Base-by-base conservation (phyloP, 2,329 filamentous ascomycete genomes). In the Hymenoscyphus occultus region DNA sequence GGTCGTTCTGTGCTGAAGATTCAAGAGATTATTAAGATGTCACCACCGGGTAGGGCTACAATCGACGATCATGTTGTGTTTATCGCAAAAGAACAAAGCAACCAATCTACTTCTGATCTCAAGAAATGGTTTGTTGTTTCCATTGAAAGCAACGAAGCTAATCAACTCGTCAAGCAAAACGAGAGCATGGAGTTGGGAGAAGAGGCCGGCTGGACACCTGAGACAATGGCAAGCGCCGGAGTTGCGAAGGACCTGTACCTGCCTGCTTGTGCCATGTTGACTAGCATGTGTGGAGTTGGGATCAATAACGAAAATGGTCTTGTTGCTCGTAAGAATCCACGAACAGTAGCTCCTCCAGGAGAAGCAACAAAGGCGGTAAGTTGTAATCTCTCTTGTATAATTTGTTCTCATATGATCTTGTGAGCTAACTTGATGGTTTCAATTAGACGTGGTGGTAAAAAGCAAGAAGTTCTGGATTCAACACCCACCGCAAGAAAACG, bases 281-380 rank as follows among this genome's bases (percentile, higher is more conserved):
- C 67, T 56, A 35, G 66, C 9, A 71, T 71, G 66, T 70, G 71
- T 61, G 64, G 64, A 3, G 60, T 73, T n/a, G 72, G 72, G 2
- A 63, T 48, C 22, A 59, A 66, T 14, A 71, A 70, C 54, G 56
- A 65, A 14, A 71, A 71, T 51, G 65, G 64, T 54, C 48, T 54
- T 54, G 48, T 54, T 54, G 48, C 19, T 12, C 19, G 19, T 19
- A 12, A 12, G 9, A 12, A 10, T 28, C 19, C 19, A 13, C 10
- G 19, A 28, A n/a, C n/a, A 54, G 19, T 54, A 5, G 7, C 22
- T 9, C 48, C 5, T 19, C 19, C 48, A 12, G 48, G 22, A 19
- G 3, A 4, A 14, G 9, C 7, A 19, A 19, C 19, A 28, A 22
- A 19, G 13, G 42, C 13, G 19, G 48, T 54, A 31, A 54, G 48